A percentile compares a stretch with the other conserved stretches of the same genome.
Evolutionary conservation across 1,284 basidiomycete species (phyloP).

Genomic region (Irpex sp.): DNA sequence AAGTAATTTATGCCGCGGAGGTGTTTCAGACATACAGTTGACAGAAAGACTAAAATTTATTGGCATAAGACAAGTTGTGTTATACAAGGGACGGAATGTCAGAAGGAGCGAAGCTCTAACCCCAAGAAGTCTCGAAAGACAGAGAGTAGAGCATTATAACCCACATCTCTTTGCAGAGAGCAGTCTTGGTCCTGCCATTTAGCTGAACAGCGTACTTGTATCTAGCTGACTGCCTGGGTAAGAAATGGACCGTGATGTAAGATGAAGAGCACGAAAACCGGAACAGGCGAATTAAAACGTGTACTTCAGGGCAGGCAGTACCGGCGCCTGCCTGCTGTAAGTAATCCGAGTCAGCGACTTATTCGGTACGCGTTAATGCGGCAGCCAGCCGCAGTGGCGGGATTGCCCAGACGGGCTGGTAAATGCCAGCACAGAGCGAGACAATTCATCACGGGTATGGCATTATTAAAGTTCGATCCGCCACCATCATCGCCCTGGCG

Average conservation of each 20-base stretch:
- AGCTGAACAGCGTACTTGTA: conserved; percentile 43
- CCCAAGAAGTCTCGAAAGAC: conserved; percentile 25
- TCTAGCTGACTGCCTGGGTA: conserved; percentile 61
- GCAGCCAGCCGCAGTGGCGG: neutral
- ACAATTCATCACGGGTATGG: neutral
- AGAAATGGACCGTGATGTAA: conserved; percentile 56
- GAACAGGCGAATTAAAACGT: conserved; percentile 11
- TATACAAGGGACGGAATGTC: conserved; percentile 33
- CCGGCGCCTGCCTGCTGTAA: neutral
- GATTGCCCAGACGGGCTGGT: neutral
- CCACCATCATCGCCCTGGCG: neutral
- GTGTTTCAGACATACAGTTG: too few relatives aligned
- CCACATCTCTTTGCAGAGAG: conserved; percentile 35
- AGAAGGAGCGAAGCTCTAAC: conserved; percentile 66
- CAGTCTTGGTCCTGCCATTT: conserved; percentile 79
- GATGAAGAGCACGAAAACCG: conserved; percentile 32
- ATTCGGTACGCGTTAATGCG: neutral
- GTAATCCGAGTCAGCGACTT: neutral
- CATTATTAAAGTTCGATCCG: neutral
- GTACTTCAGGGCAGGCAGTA: conserved; percentile 37
- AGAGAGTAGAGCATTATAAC: conserved; percentile 66
- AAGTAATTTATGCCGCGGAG: too few relatives aligned
- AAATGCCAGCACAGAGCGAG: neutral
- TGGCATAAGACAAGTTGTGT: neutral
- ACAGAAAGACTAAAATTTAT: too few relatives aligned